Evolutionary conservation across 1,284 basidiomycete genomes (phyloP).

Genomic region (Ceratobasidium sp.): DNA sequence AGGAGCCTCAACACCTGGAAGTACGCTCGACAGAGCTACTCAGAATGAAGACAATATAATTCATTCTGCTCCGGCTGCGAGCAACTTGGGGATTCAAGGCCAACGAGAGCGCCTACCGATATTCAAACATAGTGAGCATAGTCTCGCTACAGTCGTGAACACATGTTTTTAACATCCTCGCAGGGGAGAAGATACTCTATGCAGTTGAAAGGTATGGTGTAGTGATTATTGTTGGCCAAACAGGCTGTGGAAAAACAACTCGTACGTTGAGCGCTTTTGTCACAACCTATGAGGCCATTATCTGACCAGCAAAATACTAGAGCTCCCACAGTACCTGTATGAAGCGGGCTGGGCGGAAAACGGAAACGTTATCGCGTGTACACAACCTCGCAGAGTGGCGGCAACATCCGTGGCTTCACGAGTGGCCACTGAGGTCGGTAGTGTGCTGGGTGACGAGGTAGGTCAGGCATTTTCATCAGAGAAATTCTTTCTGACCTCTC

Average conservation of each 20-base stretch:
- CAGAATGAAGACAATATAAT: slow-evolving; percentile 78
- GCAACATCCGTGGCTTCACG: slow-evolving; percentile 93
- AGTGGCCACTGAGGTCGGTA: slow-evolving; percentile 90
- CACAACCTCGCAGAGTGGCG: slow-evolving; percentile 94
- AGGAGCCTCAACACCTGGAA: slow-evolving; percentile 86
- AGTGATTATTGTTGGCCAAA: slow-evolving; percentile 92
- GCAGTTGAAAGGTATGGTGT: slow-evolving; percentile 86
- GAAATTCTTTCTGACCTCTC: slow-evolving; percentile 17
- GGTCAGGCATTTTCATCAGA: slow-evolving; percentile 48
- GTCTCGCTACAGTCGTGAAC: background rate
- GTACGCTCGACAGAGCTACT: slow-evolving; percentile 83
- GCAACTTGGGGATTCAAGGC: slow-evolving; percentile 70
- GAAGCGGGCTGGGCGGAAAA: slow-evolving; percentile 89
- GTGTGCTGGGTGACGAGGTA: slow-evolving; percentile 90
- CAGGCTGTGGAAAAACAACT: slow-evolving; percentile 97
- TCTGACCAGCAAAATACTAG: slow-evolving; percentile 57
- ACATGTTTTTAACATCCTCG: background rate
- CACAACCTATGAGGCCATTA: background rate
- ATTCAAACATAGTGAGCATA: slow-evolving; percentile 78
- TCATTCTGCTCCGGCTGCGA: slow-evolving; percentile 69
- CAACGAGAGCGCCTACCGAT: slow-evolving; percentile 88
- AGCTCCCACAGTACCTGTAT: slow-evolving; percentile 93
- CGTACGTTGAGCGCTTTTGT: slow-evolving; percentile 63
- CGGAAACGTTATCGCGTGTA: slow-evolving; percentile 86
- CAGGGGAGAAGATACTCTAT: slow-evolving; percentile 82